phyloP scores from a whole-genome alignment of 805 yeast genomes.

The Huiozyma sinensis region DNA sequence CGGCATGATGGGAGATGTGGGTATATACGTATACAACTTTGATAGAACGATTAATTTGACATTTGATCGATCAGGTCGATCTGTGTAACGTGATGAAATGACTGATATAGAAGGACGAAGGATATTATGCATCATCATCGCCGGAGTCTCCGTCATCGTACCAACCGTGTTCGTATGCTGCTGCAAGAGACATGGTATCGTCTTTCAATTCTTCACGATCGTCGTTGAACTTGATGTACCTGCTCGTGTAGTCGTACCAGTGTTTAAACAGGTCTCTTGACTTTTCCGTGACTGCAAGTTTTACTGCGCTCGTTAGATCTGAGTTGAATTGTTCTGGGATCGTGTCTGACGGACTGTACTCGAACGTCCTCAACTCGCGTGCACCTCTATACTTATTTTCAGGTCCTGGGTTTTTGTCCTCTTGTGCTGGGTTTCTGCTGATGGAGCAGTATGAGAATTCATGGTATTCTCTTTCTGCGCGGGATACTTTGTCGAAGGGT shows the following conservation, averaged over 20 bases:
- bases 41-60: not conserved
- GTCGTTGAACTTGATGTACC: slow-evolving; percentile 28
- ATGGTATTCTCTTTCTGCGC: slow-evolving; percentile 4
- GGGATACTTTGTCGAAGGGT: slow-evolving; percentile 1
- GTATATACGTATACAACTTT: not conserved
- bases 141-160: slow-evolving; percentile 37
- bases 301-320: slow-evolving; percentile 7
- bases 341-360: slow-evolving; percentile 17
- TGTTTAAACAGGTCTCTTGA: slow-evolving; percentile 21
- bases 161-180: slow-evolving; percentile 43
- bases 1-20: slow-evolving; percentile 1
- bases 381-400: not conserved
- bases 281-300: slow-evolving; percentile 19
- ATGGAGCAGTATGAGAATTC: slow-evolving; percentile 16
- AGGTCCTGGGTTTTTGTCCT: not conserved
- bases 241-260: slow-evolving; percentile 26
- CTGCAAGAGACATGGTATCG: slow-evolving; percentile 33
- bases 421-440: slow-evolving; percentile 6
- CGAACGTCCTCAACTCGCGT: not conserved
- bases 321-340: slow-evolving; percentile 12
- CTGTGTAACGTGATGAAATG: too few species aligned
- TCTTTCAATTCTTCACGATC: slow-evolving; percentile 47
- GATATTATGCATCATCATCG: slow-evolving; percentile 12
- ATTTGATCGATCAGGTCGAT: too few species aligned
- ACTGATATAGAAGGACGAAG: too few species aligned